Conservation (phyloP, 805 yeast genomes). For the Kluyveromyces nonfermentans region DNA sequence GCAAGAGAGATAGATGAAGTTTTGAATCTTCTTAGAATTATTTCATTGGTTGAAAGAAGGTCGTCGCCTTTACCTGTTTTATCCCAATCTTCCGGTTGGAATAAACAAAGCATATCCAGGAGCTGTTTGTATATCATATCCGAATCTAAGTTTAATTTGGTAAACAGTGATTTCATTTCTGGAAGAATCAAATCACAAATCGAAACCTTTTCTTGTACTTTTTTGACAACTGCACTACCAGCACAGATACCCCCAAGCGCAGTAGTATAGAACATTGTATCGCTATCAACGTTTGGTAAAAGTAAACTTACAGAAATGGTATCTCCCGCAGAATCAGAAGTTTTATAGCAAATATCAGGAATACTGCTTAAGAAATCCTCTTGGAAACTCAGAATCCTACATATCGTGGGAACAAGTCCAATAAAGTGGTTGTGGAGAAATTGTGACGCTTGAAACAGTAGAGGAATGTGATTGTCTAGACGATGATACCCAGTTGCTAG, state of each 20-base stretch:
- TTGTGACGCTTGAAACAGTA: conserved; percentile 26
- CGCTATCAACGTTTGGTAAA: conserved; percentile 16
- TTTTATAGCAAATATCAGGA: conserved; percentile 4
- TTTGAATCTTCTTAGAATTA: conserved; percentile 15
- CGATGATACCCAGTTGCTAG: not conserved
- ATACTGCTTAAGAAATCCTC: conserved; percentile 11
- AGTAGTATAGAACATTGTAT: conserved; percentile 18
- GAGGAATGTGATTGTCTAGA: not conserved
- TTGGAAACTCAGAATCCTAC: conserved; percentile 19
- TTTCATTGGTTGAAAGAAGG: conserved; percentile 12
- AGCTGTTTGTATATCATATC: conserved; percentile 15
- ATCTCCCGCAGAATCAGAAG: conserved; percentile 2
- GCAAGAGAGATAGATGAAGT: conserved; percentile 11
- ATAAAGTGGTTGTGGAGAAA: conserved; percentile 24
- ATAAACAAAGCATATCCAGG: conserved; percentile 19
- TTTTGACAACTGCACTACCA: conserved; percentile 18
- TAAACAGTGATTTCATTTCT: conserved; percentile 15
- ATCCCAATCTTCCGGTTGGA: conserved; percentile 25
- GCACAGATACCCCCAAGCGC: conserved; percentile 23
- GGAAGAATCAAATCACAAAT: conserved; percentile 18
- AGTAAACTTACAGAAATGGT: conserved; percentile 9
- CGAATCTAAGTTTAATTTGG: conserved; percentile 17
- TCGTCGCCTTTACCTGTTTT: conserved; percentile 18
- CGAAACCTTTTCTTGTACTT: conserved; percentile 16
- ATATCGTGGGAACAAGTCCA: conserved; percentile 15